Base-by-base conservation (phyloP, 805 yeast species). In the Suhomyces sp. region DNA sequence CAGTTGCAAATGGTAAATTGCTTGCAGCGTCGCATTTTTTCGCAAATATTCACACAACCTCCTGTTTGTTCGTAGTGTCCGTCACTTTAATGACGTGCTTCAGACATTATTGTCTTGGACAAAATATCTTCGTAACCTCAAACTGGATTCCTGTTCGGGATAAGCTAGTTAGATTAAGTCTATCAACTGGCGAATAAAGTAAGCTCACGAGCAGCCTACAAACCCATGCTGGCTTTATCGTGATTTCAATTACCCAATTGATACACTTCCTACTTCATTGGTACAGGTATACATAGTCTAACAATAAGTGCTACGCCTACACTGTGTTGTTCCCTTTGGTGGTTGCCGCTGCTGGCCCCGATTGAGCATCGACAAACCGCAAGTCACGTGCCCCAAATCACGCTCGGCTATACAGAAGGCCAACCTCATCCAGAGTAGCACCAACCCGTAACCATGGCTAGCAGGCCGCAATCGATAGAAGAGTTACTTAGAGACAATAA, bases 381-480 rank as follows among this genome's bases (percentile, higher is more conserved):
- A 4, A 6, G 35, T 31, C 35, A 31, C 35, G 35, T 31, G 35
- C 35, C 9, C 15, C 3, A n/a, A n/a, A 31, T 31, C 17, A 31
- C 35, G 35, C 31, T 6, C 17, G 15, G 35, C 17, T 31, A 31
- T n/a, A 31, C 17, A n/a, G 17, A 31, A 31, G 12, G 33, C 17
- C 31, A 27, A 31, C 17, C 35, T 31, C 35, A 31, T 31, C 17
- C 3, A 27, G 31, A 27, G 13, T 12, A 10, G 24, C 31, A 12
- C 31, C 31, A 12, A 27, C 6, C 13, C 31, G 35, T 31, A 31
- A 31, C 35, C 33, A 65, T 63, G 68, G 50, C 59, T 29, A 53
- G 44, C 27, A 55, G 71, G 48, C 71, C 70, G 1, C 48, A 58
- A 21, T 60, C 72, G 15, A 59, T 64, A 1, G 67, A 65, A 10